phyloP scores from a whole-genome alignment of 148 eudicot species.

The Cornus florida region DNA sequence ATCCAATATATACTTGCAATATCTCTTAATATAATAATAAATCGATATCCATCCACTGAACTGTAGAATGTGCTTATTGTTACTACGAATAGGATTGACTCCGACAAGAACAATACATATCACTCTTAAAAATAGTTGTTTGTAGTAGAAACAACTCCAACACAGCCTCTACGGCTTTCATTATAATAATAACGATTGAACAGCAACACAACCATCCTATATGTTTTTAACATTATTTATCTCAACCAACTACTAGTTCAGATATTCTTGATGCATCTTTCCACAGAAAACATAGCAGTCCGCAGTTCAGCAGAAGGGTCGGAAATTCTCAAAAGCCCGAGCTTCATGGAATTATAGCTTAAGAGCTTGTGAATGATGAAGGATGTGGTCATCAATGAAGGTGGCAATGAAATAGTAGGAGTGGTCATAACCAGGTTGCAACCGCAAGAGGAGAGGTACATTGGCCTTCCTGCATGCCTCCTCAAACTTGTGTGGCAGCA shows the following conservation, averaged over 20 bases:
- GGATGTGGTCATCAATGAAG: constrained; percentile 90
- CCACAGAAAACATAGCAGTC: neutral
- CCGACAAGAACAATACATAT: too few relatives aligned
- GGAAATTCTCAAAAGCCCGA: neutral
- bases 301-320: neutral
- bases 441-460: constrained; percentile 66
- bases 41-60: too few relatives aligned
- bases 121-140: too few relatives aligned
- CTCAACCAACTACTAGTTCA: neutral
- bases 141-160: too few relatives aligned
- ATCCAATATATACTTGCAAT: too few relatives aligned
- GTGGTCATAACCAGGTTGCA: constrained; percentile 92
- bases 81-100: too few relatives aligned
- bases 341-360: constrained; percentile 33
- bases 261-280: neutral
- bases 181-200: too few relatives aligned
- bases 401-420: constrained; percentile 91
- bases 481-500: constrained; percentile 71
- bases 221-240: too few relatives aligned
- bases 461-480: constrained; percentile 79
- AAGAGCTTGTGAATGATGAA: constrained; percentile 96
- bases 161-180: too few relatives aligned
- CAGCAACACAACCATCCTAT: too few relatives aligned
- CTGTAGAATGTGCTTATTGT: too few relatives aligned
- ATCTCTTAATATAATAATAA: too few relatives aligned